These are phyloP conservation scores for Rhododendron molle DNA, from an alignment of 148 eudicot genomes.

Conservation along the genomic window DNA sequence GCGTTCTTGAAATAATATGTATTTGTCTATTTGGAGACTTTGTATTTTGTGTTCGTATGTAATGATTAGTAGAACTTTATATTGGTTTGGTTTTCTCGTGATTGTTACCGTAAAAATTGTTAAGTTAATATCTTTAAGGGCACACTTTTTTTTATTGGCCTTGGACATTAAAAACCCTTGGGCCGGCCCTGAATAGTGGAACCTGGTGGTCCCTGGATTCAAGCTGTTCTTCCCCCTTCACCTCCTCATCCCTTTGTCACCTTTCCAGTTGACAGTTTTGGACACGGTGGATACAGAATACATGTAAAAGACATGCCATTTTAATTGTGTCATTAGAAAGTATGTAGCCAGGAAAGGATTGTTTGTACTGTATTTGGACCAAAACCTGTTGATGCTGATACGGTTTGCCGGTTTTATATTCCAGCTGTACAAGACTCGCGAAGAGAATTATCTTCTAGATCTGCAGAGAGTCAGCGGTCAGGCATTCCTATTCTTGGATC, in stretches of 20 bases:
- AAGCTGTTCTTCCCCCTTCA: too few species aligned
- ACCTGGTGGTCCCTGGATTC: too few species aligned
- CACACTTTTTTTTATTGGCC: too few species aligned
- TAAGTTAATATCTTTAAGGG: too few species aligned
- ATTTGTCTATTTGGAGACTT: too few species aligned
- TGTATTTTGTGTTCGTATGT: too few species aligned
- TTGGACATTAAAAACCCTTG: too few species aligned
- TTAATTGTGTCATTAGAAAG: not conserved
- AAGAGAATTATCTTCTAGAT: constrained; percentile 40
- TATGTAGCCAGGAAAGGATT: not conserved
- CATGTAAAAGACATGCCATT: not conserved
- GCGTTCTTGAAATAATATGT: too few species aligned
- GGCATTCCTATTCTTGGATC: constrained; percentile 41
- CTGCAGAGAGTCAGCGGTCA: constrained; percentile 46
- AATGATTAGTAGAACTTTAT: too few species aligned
- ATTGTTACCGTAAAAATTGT: too few species aligned
- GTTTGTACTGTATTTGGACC: not conserved
- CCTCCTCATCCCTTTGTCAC: not conserved
- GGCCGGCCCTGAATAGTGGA: too few species aligned
- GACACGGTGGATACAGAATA: not conserved
- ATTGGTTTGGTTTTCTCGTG: too few species aligned
- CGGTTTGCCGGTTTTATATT: not conserved
- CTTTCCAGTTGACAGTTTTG: not conserved
- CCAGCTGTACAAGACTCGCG: constrained; percentile 46
- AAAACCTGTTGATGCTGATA: constrained; percentile 9